These are phyloP conservation scores for Parastagonospora nodorum DNA, from an alignment of 2,329 filamentous ascomycete genomes.

Conservation along the genomic window DNA sequence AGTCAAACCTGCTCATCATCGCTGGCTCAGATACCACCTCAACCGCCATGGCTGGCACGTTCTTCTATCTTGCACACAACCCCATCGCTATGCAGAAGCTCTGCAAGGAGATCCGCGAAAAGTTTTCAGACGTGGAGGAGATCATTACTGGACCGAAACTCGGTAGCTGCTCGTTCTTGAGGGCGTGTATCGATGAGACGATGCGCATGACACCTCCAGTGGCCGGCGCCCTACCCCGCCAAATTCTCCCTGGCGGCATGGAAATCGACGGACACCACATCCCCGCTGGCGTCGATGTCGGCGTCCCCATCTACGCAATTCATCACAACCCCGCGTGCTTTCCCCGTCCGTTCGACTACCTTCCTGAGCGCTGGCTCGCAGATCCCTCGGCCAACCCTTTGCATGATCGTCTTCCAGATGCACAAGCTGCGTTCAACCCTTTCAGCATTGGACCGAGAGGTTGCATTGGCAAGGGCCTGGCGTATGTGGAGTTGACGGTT, in stretches of 20 bases:
- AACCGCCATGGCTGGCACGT: slow-evolving; percentile 47
- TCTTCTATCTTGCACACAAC: slow-evolving; percentile 54
- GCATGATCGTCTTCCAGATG: slow-evolving; percentile 42
- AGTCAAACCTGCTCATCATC: slow-evolving; percentile 56
- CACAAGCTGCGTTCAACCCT: slow-evolving; percentile 74
- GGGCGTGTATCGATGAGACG: slow-evolving; percentile 49
- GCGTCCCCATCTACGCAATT: slow-evolving; percentile 45
- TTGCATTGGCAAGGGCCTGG: slow-evolving; percentile 73
- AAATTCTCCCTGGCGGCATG: slow-evolving; percentile 45
- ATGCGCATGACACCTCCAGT: slow-evolving; percentile 50
- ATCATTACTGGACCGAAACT: slow-evolving; percentile 44
- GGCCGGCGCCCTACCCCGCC: slow-evolving; percentile 44
- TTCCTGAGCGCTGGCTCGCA: slow-evolving; percentile 46
- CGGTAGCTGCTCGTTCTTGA: slow-evolving; percentile 39
- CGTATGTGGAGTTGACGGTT: slow-evolving; percentile 69
- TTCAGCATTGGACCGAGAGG: slow-evolving; percentile 72
- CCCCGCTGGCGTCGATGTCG: slow-evolving; percentile 44
- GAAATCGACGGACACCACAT: slow-evolving; percentile 44
- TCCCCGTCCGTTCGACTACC: slow-evolving; percentile 44
- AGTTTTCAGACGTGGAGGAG: slow-evolving; percentile 45
- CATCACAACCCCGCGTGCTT: slow-evolving; percentile 48
- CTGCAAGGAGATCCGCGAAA: slow-evolving; percentile 39
- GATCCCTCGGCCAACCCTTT: slow-evolving; percentile 38
- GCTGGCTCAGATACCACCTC: slow-evolving; percentile 55
- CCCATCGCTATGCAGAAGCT: slow-evolving; percentile 38